Evolutionary conservation across 73 alveolate genomes (phyloP).

Genomic region (Paramecium caudatum): DNA sequence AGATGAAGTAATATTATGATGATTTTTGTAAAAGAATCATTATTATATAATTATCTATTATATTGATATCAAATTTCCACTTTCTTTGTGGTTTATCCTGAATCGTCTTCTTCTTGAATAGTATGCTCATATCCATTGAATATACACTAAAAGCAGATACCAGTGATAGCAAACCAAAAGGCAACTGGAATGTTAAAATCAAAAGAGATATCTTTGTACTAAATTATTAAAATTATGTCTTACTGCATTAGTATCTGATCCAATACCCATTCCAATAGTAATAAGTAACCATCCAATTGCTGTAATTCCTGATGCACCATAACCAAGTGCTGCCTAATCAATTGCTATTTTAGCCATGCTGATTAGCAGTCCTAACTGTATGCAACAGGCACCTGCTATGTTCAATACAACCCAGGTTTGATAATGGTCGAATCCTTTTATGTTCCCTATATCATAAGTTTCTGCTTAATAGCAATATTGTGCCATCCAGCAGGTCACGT

Average conservation of each 20-base stretch:
- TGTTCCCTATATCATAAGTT: background rate
- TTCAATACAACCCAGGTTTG: slow-evolving; percentile 33
- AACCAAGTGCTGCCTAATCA: slow-evolving; percentile 9
- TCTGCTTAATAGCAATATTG: slow-evolving; percentile 35
- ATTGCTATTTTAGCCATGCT: slow-evolving; percentile 33
- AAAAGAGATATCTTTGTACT: slow-evolving; percentile 14
- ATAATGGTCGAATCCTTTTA: slow-evolving; percentile 39
- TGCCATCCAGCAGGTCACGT: slow-evolving; percentile 41
- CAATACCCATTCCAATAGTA: slow-evolving; percentile 33
- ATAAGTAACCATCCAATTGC: background rate
- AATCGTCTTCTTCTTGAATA: background rate
- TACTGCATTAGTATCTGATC: slow-evolving; percentile 8
- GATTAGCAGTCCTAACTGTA: background rate
- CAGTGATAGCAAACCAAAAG: slow-evolving; percentile 20
- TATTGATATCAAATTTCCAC: slow-evolving; percentile 42
- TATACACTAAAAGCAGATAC: background rate
- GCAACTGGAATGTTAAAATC: slow-evolving; percentile 42
- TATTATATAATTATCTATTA: too few relatives aligned
- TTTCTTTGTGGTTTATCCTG: background rate
- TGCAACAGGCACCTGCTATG: slow-evolving; percentile 33
- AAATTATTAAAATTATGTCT: background rate
- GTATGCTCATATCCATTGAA: slow-evolving; percentile 23
- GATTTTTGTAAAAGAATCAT: too few relatives aligned
- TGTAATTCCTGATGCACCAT: slow-evolving; percentile 31
- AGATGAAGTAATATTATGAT: slow-evolving; percentile 55